Evolutionary conservation across 2,329 filamentous ascomycete species (phyloP).

Genomic region (Ceratocystis diversiconidia): DNA sequence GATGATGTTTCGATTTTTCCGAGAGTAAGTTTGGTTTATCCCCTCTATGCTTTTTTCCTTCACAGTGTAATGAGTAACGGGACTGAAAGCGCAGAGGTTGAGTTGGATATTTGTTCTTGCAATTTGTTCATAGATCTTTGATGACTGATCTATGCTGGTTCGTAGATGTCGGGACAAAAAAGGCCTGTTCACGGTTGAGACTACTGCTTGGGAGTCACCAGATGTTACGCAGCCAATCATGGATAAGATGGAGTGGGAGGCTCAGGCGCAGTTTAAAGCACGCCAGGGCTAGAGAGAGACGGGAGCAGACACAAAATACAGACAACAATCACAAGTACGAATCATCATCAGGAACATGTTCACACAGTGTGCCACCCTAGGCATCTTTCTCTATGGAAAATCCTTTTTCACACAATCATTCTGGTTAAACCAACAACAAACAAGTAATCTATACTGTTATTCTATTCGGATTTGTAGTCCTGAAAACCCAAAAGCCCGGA

Average conservation of each 20-base stretch:
- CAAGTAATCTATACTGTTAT: neutral
- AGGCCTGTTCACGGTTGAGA: constrained; percentile 46
- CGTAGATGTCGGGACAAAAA: constrained; percentile 44
- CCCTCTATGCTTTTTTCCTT: too few species aligned
- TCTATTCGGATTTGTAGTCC: constrained; percentile 2
- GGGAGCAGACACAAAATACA: neutral
- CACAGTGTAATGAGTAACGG: neutral
- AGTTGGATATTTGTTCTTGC: neutral
- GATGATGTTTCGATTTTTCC: constrained; percentile 45
- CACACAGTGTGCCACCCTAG: neutral
- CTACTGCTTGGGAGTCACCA: constrained; percentile 44
- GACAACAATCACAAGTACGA: neutral
- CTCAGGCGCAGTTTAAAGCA: constrained; percentile 13
- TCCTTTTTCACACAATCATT: neutral
- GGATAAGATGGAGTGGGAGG: constrained; percentile 13
- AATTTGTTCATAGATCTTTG: neutral
- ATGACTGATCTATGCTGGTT: constrained; percentile 12
- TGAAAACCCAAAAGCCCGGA: neutral
- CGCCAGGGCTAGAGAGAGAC: neutral
- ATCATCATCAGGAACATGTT: neutral
- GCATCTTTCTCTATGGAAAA: neutral
- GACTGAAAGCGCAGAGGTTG: neutral
- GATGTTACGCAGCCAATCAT: constrained; percentile 16
- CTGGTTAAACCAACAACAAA: neutral
- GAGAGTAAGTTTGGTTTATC: constrained; percentile 33